Evolutionary conservation across 106 monocot species (phyloP), one percentile per base, ranked within the genome.

Genomic region (Dioscorea dumetorum): DNA sequence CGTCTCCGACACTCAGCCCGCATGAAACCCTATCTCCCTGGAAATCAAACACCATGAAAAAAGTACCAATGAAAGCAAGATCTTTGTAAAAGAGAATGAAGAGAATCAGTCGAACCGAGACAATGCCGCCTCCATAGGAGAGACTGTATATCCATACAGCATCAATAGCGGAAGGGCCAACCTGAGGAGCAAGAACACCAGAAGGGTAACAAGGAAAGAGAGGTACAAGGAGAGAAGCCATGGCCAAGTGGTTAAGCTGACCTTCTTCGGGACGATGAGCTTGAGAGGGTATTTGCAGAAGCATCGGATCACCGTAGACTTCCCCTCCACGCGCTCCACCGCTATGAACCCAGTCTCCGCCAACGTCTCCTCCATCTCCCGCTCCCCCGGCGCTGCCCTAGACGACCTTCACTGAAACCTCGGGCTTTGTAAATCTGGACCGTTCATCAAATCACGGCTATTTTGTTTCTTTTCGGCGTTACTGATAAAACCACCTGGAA

Each of bases 271-370:
- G 41, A 84, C 32, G 77, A 99, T 87, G 72, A 99, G 75, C 72
- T 99, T 99, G 72, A 99, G 90, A 41, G 97, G 97, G 70, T 99
- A 99, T 70, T 78, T 87, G 72, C 83, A 86, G 79, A 99, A 99
- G 78, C 89, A 92, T 53, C 97, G 88, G 41, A 84, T 87, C 23
- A 77, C 75, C 5, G 97, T 85, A 17, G 97, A 92, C 70, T 74
- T 90, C 14, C 87, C 97, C 13, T 72, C 65, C 14, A 87, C 89
- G 53, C 80, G 84, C 80, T 99, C 89, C 52, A 99, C 85, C 21
- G 61, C 72, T 28, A 86, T 68, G 19, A 62, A 57, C 8, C 89
- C 97, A n/a, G 81, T 83, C 64, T 73, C 83, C 73, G 10, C 35
- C 50, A 12, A 12, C 33, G 3, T 24, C 58, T 33, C 50, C 50